Evolutionary conservation across 805 yeast genomes (phyloP), one percentile per base, ranked within the genome.

Genomic region (Tetrapisispora pingtungensis): DNA sequence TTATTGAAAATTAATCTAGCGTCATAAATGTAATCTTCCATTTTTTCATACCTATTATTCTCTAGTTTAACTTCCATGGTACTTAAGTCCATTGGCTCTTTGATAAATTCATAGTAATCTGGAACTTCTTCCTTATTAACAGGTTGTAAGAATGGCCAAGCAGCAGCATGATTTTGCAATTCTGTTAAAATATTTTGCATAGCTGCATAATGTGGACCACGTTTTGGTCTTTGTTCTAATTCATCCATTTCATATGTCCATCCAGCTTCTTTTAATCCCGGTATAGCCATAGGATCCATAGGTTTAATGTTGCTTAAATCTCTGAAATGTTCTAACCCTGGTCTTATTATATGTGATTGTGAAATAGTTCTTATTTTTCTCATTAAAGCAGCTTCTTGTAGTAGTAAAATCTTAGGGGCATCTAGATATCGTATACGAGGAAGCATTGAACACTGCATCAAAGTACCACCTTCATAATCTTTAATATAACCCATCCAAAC

Each of bases 171-270:
- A 59, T 85, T 87, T 58, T 86, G 93, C 68, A 93, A 63, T 58
- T 93, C 99, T 7, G 87, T 78, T 35, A 93, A 71, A 15, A 93
- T 65, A 45, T 87, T 87, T 54, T 85, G 86, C 95, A 93, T 89
- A 49, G 84, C 83, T 37, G 93, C 93, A 67, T 85, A 85, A 67
- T 93, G 97, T 10, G 97, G 96, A 2, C 94, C 86, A 45, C 96
- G 71, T 61, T 88, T 87, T 2, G 98, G 97, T 58, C 87, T 77
- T 57, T 94, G 90, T 0, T 97, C 97, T 47, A 93, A 68, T 54
- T 87, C 90, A 62, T 93, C 99, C 95, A 93, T 89, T 62, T 90
- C 98, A 32, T 90, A 93, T 28, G 95, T 85, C 98, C 98, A 93
- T 0, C 98, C 98, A 4, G 94, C 84, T 61, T 89, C 97, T 51